Conservation (phyloP, 768 basidiomycete species). For the Tricholoma sp. region DNA sequence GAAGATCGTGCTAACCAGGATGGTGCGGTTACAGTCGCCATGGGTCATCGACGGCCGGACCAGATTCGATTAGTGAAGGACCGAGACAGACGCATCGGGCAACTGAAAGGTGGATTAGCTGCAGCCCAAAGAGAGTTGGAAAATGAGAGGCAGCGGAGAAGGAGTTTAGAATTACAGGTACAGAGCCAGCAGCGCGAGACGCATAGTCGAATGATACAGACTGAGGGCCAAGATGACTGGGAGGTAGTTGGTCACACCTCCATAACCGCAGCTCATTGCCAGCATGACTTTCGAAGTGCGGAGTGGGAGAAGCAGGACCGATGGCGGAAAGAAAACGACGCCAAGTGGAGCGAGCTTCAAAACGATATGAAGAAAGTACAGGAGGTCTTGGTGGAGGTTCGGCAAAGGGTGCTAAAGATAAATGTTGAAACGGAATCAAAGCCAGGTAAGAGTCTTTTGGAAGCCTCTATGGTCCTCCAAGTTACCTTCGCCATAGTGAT, state of each 20-base stretch:
- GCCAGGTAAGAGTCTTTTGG: background rate
- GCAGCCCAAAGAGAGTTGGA: background rate
- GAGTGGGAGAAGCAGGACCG: background rate
- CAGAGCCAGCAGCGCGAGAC: background rate
- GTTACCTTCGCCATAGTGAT: slow-evolving; percentile 35
- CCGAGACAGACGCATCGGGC: background rate
- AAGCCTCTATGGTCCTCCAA: background rate
- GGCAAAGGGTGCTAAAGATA: background rate
- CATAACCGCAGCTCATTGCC: background rate
- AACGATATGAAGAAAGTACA: background rate
- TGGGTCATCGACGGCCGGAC: background rate
- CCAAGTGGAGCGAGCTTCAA: background rate
- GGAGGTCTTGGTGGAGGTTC: background rate
- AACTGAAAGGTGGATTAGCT: background rate
- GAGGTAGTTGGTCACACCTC: too few species aligned
- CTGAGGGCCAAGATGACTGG: background rate
- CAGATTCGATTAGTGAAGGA: background rate
- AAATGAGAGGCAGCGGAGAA: background rate
- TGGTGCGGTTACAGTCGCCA: background rate
- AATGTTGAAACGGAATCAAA: background rate
- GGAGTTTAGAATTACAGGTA: background rate
- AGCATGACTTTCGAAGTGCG: background rate
- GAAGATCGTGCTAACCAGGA: background rate
- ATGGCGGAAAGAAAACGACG: background rate
- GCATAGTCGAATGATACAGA: background rate